Percentiles rank a stretch among this genome's conserved stretches.
Conservation (phyloP, 805 yeast species). For the Teunomyces funiuensis region DNA sequence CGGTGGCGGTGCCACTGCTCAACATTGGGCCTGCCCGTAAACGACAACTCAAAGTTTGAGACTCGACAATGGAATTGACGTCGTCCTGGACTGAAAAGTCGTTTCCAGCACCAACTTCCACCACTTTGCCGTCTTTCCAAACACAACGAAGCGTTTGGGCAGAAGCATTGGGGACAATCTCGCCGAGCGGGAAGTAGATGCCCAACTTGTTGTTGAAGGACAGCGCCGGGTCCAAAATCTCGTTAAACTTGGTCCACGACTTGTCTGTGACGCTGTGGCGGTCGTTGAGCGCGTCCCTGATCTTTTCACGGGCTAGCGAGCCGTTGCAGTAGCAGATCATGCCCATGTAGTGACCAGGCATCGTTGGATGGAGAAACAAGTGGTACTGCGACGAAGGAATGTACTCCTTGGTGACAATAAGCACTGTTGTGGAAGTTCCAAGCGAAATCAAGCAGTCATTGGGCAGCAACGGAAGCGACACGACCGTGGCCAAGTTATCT, state of each 20-base stretch:
- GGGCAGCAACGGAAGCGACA: constrained; percentile 73
- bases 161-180: constrained; percentile 79
- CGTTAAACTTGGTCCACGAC: constrained; percentile 64
- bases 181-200: constrained; percentile 85
- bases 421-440: constrained; percentile 91
- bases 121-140: constrained; percentile 30
- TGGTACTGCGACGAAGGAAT: constrained; percentile 82
- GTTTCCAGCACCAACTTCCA: constrained; percentile 17
- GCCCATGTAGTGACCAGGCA: constrained; percentile 78
- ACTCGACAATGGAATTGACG: constrained; percentile 75
- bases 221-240: constrained; percentile 43
- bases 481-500: constrained; percentile 84
- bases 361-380: constrained; percentile 82
- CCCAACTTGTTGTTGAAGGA: constrained; percentile 60
- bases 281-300: constrained; percentile 62
- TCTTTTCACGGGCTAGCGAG: constrained; percentile 76
- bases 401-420: constrained; percentile 75
- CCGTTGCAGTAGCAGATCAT: constrained; percentile 96
- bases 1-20: constrained; percentile 23
- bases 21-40: constrained; percentile 78
- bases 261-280: constrained; percentile 33
- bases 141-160: constrained; percentile 60
- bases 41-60: constrained; percentile 84
- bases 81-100: constrained; percentile 57
- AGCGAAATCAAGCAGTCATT: constrained; percentile 79